Percentiles rank a stretch among this genome's conserved stretches.
Conservation (phyloP, 2,329 filamentous ascomycete species). For the Aspergillus fructus region DNA sequence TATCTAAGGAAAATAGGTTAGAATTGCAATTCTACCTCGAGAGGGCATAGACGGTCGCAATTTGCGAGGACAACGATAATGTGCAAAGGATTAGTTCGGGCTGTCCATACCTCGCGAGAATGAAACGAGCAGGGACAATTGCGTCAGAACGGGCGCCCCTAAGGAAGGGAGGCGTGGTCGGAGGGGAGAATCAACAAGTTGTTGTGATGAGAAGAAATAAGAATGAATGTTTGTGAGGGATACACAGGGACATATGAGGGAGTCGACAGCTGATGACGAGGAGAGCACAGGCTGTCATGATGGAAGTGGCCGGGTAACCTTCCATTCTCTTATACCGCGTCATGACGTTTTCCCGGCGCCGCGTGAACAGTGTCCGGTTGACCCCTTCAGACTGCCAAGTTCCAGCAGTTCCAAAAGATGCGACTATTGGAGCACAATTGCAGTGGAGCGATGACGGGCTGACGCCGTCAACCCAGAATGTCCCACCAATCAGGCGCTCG, state of each 20-base stretch:
- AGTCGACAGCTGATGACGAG: not conserved
- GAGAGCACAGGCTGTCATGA: slow-evolving; percentile 2
- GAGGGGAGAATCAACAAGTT: not conserved
- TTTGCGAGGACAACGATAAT: not conserved
- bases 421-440: slow-evolving; percentile 23
- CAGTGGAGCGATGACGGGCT: slow-evolving; percentile 28
- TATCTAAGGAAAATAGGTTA: not conserved
- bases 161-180: not conserved
- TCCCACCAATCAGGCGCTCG: slow-evolving; percentile 32
- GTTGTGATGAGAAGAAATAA: not conserved
- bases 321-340: slow-evolving; percentile 20
- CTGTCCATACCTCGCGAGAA: not conserved
- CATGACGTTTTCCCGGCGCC: slow-evolving; percentile 19
- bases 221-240: not conserved
- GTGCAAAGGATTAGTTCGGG: not conserved
- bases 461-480: slow-evolving; percentile 18
- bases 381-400: slow-evolving; percentile 7
- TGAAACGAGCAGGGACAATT: not conserved
- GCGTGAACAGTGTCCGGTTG: slow-evolving; percentile 2
- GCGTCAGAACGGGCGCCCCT: not conserved
- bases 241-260: not conserved
- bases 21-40: not conserved
- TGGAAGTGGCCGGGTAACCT: slow-evolving; percentile 21
- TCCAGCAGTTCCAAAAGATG: slow-evolving; percentile 1
- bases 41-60: not conserved